These are phyloP conservation scores for Aspergillus panamensis DNA, from an alignment of 495 filamentous ascomycete genomes.

Conservation along the genomic window DNA sequence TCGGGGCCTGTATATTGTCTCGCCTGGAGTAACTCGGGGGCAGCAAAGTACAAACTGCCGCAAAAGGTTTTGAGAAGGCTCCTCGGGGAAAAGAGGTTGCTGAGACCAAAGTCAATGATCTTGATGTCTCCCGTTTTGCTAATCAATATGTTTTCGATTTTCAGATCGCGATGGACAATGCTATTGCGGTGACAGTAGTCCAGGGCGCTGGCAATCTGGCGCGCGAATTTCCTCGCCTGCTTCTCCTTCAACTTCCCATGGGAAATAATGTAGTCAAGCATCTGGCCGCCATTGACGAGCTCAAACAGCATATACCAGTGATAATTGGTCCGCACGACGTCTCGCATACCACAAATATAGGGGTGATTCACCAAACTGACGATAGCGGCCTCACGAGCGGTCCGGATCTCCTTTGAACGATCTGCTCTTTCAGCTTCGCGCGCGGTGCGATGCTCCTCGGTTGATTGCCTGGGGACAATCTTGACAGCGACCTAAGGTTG, in stretches of 20 bases:
- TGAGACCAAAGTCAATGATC: conserved; percentile 98
- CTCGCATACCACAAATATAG: conserved; percentile 94
- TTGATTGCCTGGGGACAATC: conserved; percentile 89
- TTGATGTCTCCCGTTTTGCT: conserved; percentile 99
- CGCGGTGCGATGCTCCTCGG: conserved; percentile 75
- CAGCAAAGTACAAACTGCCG: conserved; percentile 96
- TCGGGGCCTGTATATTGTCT: conserved; percentile 94
- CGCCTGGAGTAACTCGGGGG: conserved; percentile 90
- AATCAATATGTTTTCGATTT: conserved; percentile 99
- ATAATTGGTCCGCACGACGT: conserved; percentile 91
- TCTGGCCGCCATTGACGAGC: conserved; percentile 98
- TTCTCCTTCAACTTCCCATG: conserved; percentile 98
- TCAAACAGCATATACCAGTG: conserved; percentile 99
- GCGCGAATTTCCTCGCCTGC: conserved; percentile 93
- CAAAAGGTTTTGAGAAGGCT: conserved; percentile 94
- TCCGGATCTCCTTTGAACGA: conserved; percentile 94
- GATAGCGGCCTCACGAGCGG: conserved; percentile 93
- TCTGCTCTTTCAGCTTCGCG: conserved; percentile 85
- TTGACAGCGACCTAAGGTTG: conserved; percentile 82
- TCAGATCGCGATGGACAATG: conserved; percentile 95
- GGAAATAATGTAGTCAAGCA: conserved; percentile 99
- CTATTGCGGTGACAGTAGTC: conserved; percentile 99
- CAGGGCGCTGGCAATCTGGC: conserved; percentile 96
- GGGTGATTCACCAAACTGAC: conserved; percentile 93
- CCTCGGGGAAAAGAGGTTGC: conserved; percentile 90